Conservation (phyloP, 1,284 basidiomycete genomes). For the Rhodotorula glutinis region DNA sequence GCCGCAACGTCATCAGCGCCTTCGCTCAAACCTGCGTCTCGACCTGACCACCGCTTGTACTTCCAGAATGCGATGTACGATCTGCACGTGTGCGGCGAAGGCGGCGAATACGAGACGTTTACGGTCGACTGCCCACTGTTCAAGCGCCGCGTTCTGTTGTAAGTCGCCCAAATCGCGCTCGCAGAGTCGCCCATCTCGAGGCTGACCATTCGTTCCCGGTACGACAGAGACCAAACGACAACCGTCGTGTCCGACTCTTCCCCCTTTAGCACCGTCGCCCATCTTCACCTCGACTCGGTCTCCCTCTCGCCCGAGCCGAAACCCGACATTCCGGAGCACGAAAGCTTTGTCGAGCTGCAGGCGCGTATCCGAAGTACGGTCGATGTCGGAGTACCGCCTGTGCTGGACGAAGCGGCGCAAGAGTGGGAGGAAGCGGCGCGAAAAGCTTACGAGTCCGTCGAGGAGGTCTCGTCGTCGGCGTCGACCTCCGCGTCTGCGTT, state of each 20-base stretch:
- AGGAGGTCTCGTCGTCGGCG: background rate
- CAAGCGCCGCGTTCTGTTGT: conserved; percentile 72
- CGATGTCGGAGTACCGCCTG: background rate
- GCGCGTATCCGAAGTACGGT: conserved; percentile 2
- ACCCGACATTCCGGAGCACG: conserved; percentile 11
- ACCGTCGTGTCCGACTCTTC: conserved; percentile 28
- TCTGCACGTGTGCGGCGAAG: conserved; percentile 93
- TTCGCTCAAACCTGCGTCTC: no score
- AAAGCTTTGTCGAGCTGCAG: conserved; percentile 11
- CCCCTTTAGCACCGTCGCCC: conserved; percentile 64
- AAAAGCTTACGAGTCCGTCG: background rate
- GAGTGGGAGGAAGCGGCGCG: conserved; percentile 2
- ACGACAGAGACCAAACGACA: conserved; percentile 17
- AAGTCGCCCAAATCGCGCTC: conserved; percentile 44
- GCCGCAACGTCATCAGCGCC: no score
- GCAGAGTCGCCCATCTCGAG: no score
- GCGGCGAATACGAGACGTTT: conserved; percentile 95
- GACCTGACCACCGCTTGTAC: no score
- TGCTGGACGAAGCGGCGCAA: background rate
- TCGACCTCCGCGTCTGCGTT: background rate
- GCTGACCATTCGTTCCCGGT: no score
- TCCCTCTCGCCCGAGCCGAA: conserved; percentile 52
- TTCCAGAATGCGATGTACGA: conserved; percentile 74
- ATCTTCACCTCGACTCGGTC: conserved; percentile 71
- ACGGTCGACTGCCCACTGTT: conserved; percentile 89